Base-by-base conservation (phyloP, 495 filamentous ascomycete species). In the Antarctomyces pellizariae region DNA sequence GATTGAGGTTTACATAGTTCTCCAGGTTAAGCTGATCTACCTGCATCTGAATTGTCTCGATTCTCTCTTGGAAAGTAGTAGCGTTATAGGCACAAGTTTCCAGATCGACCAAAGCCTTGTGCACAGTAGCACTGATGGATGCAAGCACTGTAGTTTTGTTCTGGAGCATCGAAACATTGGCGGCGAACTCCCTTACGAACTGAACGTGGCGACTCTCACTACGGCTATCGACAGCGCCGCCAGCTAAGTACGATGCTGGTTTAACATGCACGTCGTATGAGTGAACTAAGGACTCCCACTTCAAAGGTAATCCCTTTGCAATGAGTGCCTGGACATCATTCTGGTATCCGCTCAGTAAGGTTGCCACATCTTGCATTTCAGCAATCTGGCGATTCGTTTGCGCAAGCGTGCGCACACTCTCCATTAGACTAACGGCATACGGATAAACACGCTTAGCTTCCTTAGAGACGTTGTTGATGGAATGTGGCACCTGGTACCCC, bases 281-380 rank as follows among this genome's bases (percentile, higher is more conserved):
- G 40, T 93, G 79, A 17, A 97, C 75, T 43, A 97, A 92, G 0
- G 86, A 84, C 44, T 97, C 86, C 86, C 86, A 97, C 38, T 75
- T 71, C 16, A 95, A 53, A 7, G 77, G 75, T 24, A 93, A 57
- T 22, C 86, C 86, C 53, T 86, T 92, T 24, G 54, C 53, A 30
- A 95, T 64, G 37, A 91, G 64, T 16, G 46, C 47, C 32, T 92
- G 77, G 0, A 75, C 74, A 29, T 91, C 77, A 36, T 82, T 89
- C 32, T 80, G 68, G 37, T 95, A 89, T 15, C 86, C 82, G 38
- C 71, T 78, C 9, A 99, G 56, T 3, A 99, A 53, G 19, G 89
- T 71, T 2, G 78, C 64, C 16, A 90, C 79, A 34, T 83, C 75
- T 4, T 68, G 57, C 74, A 95, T 82, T 18, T 73, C 65, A 11